A percentile compares a stretch with the other conserved stretches of the same genome.
phyloP scores from a whole-genome alignment of 2,329 filamentous ascomycete genomes.

The Nothophoma quercina region DNA sequence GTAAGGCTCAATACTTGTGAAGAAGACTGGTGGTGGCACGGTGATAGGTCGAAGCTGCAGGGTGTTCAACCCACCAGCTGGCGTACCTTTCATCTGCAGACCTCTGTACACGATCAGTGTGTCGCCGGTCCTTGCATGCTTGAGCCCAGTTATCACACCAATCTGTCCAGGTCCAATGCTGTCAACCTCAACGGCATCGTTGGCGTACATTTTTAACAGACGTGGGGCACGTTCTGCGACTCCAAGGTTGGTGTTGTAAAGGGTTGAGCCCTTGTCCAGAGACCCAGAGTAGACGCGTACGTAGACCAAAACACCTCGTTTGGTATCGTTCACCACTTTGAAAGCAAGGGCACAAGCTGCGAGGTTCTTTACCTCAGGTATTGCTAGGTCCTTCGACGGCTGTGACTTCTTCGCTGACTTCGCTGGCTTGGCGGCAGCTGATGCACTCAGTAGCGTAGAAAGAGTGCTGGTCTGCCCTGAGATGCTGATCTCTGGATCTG shows the following conservation, averaged over 20 bases:
- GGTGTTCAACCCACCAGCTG: constrained; percentile 72
- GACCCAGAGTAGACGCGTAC: constrained; percentile 89
- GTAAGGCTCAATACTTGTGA: constrained; percentile 87
- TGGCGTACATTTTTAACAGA: constrained; percentile 88
- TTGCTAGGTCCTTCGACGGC: constrained; percentile 19
- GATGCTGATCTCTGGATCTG: constrained; percentile 78
- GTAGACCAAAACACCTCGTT: constrained; percentile 87
- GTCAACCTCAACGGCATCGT: constrained; percentile 83
- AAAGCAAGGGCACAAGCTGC: constrained; percentile 77
- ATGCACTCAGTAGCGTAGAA: constrained; percentile 52
- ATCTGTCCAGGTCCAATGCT: constrained; percentile 87
- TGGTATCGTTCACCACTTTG: constrained; percentile 91
- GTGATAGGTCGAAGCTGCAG: constrained; percentile 87
- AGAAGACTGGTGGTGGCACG: constrained; percentile 93
- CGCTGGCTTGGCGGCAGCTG: constrained; percentile 29
- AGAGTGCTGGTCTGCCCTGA: constrained; percentile 65
- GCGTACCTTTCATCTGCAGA: constrained; percentile 66
- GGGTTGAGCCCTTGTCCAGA: constrained; percentile 73
- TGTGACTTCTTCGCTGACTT: constrained; percentile 26
- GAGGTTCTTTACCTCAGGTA: constrained; percentile 65
- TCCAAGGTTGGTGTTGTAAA: constrained; percentile 88
- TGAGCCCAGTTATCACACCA: constrained; percentile 88
- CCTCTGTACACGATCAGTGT: constrained; percentile 80
- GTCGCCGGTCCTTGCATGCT: constrained; percentile 91
- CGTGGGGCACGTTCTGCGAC: constrained; percentile 81